Evolutionary conservation across 306 rosid genomes (phyloP).

Genomic region (Casuarina glauca): DNA sequence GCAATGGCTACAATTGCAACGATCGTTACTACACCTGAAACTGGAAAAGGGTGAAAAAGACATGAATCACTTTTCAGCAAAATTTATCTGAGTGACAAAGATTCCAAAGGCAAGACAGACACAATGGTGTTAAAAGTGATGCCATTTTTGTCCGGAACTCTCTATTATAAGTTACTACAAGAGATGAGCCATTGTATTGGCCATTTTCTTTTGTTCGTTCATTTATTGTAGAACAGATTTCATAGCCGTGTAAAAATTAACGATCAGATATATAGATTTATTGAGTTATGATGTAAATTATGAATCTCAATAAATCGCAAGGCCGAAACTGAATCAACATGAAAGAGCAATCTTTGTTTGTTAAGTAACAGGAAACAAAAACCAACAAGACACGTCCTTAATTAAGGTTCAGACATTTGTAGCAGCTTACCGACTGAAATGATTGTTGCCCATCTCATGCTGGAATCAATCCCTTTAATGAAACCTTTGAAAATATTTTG

Average conservation of each 20-base stretch:
- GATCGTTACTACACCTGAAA: conserved; percentile 29
- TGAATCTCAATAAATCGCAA: too few relatives aligned
- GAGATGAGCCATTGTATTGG: too few relatives aligned
- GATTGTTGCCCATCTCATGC: conserved; percentile 37
- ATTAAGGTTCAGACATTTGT: conserved; percentile 11
- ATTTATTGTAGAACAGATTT: not conserved
- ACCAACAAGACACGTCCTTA: not conserved
- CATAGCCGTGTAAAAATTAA: too few relatives aligned
- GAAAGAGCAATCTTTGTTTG: not conserved
- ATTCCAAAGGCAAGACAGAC: not conserved
- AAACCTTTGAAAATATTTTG: conserved; percentile 14
- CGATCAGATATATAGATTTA: too few relatives aligned
- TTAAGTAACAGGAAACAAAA: not conserved
- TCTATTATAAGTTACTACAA: too few relatives aligned
- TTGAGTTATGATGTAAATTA: too few relatives aligned
- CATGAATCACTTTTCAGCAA: not conserved
- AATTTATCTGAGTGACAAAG: not conserved
- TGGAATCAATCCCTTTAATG: conserved; percentile 9
- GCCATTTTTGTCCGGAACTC: too few relatives aligned
- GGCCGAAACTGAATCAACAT: not conserved
- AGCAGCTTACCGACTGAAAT: conserved; percentile 21
- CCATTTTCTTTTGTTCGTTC: not conserved
- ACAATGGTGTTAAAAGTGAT: too few relatives aligned
- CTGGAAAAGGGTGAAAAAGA: conserved; percentile 35
- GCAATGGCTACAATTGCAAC: conserved; percentile 39